Evolutionary conservation across 805 yeast genomes (phyloP).

Genomic region (Candida pseudofarinosa): DNA sequence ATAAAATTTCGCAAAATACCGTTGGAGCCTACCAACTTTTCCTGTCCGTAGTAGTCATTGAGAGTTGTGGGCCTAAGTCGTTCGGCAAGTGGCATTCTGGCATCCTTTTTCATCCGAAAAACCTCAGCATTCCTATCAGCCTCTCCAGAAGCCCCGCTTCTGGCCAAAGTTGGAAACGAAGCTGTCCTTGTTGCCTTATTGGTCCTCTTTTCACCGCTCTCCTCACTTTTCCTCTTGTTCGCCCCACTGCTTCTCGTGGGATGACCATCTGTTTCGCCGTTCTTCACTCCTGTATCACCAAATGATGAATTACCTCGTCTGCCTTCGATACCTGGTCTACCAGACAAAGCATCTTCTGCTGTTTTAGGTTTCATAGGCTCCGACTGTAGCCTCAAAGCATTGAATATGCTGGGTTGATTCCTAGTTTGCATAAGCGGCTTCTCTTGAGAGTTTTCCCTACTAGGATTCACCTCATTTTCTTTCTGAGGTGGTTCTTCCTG

Average conservation of each 20-base stretch:
- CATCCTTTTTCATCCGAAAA: conserved; percentile 13
- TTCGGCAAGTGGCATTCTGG: conserved; percentile 36
- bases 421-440: background rate
- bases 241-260: background rate
- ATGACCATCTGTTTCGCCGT: background rate
- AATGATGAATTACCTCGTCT: background rate
- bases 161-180: conserved; percentile 2
- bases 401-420: background rate
- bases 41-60: conserved; percentile 41
- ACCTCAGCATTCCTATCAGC: conserved; percentile 8
- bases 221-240: background rate
- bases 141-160: conserved; percentile 3
- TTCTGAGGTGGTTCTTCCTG: conserved; percentile 11
- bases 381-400: background rate
- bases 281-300: background rate
- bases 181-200: conserved; percentile 4
- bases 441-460: background rate
- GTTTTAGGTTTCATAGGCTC: background rate
- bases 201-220: background rate
- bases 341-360: background rate
- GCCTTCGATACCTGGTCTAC: background rate
- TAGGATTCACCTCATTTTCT: background rate
- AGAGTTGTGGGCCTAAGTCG: conserved; percentile 34
- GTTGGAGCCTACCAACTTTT: conserved; percentile 32
- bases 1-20: conserved; percentile 36